Evolutionary conservation across 176 grass and related monocot species (phyloP), one percentile per base, ranked within the genome.

Genomic region (Puccinellia tenuiflora): DNA sequence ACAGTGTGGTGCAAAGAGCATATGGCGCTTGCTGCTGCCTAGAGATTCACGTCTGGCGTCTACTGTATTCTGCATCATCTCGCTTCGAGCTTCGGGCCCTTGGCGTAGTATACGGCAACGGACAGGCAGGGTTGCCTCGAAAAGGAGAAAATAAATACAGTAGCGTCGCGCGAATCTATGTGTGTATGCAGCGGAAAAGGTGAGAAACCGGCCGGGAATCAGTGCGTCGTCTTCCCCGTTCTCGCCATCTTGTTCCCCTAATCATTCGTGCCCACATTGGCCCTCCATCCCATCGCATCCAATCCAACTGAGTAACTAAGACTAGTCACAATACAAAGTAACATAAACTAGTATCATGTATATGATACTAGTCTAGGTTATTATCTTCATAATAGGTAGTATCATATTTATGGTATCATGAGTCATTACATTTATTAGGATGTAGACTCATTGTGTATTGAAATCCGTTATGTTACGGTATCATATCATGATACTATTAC

Each of bases 171-270:
- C 63, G 40, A 2, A 60, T 22, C 68, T 9, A 80, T 54, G n/a
- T n/a, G n/a, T n/a, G n/a, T n/a, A 3, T 56, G 68, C 63, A 1
- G 29, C 9, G 18, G 20, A 5, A 56, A 9, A 33, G 60, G 60
- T 38, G 51, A 20, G 64, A 25, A 56, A 76, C 50, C 33, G 15
- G 73, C 50, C 33, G 15, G 73, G 74, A 61, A 29, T 21, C 22
- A 75, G 55, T 48, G 81, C 81, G 56, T 48, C 81, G 33, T 42
- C 75, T 68, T 67, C 68, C 68, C 76, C 25, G 76, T 75, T 68
- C 38, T 38, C 47, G 87, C 37, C 35, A 5, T 67, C 76, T 11
- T 80, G 87, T 75, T 84, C 87, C 87, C 50, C 17, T 24, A 50
- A 64, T 84, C 56, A 64, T 64, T 26, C 71, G 81, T 37, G 81